Conservation (phyloP, 176 grass and related monocot species). For the Areca catechu region DNA sequence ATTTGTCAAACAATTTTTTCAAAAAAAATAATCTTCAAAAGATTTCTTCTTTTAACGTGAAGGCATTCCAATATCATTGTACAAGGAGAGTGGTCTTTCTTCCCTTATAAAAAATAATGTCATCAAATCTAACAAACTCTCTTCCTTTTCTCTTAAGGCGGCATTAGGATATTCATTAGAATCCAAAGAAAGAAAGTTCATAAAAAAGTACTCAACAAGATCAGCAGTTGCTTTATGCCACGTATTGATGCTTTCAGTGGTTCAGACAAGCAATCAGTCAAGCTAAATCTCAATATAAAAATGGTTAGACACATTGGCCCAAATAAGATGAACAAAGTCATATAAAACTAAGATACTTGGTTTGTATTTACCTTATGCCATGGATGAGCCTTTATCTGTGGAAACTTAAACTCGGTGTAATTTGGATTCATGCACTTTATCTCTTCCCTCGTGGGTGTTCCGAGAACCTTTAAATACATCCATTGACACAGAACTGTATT, state of each 20-base stretch:
- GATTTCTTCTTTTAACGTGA: no score
- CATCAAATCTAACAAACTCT: no score
- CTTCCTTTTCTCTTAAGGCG: no score
- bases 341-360: neutral
- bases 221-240: neutral
- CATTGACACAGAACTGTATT: slow-evolving; percentile 24
- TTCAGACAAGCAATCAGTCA: neutral
- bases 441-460: slow-evolving; percentile 98
- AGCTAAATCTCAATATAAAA: neutral
- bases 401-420: slow-evolving; percentile 93
- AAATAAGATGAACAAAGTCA: neutral
- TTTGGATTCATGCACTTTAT: slow-evolving; percentile 99
- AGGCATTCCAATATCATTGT: no score
- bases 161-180: no score
- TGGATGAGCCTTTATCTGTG: slow-evolving; percentile 97
- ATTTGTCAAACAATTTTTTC: no score
- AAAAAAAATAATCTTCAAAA: no score
- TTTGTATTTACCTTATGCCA: slow-evolving; percentile 82
- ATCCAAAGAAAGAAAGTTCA: no score
- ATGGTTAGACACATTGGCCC: neutral
- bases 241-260: neutral
- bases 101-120: no score
- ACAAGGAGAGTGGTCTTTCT: no score
- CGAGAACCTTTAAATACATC: slow-evolving; percentile 61
- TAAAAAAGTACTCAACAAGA: no score